These are phyloP conservation scores for Dothiorella sarmentorum DNA, from an alignment of 2,329 filamentous ascomycete species.

Conservation along the genomic window DNA sequence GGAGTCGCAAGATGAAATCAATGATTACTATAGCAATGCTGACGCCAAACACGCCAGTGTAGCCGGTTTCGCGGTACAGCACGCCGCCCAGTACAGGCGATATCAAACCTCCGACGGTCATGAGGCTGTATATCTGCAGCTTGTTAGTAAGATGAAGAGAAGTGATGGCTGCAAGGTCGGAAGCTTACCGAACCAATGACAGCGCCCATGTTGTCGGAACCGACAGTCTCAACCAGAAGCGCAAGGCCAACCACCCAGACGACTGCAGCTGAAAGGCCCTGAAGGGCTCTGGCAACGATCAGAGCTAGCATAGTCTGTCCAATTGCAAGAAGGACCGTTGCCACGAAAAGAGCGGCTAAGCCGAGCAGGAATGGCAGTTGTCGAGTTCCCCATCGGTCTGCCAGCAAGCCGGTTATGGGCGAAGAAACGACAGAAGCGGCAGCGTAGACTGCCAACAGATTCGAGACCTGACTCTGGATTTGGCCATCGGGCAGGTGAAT, in stretches of 20 bases:
- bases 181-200: slow-evolving; percentile 56
- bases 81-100: slow-evolving; percentile 59
- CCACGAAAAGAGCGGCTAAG: slow-evolving; percentile 49
- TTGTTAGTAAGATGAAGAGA: no score
- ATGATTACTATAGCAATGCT: slow-evolving; percentile 53
- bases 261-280: slow-evolving; percentile 56
- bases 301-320: slow-evolving; percentile 49
- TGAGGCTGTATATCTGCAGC: slow-evolving; percentile 55
- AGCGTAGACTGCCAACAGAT: slow-evolving; percentile 54
- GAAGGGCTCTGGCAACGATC: slow-evolving; percentile 52
- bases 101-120: slow-evolving; percentile 55
- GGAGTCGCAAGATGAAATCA: slow-evolving; percentile 58
- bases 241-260: slow-evolving; percentile 60
- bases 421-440: slow-evolving; percentile 52
- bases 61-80: slow-evolving; percentile 58
- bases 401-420: slow-evolving; percentile 52
- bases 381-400: slow-evolving; percentile 51
- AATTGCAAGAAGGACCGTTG: slow-evolving; percentile 54
- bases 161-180: no score
- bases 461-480: slow-evolving; percentile 53
- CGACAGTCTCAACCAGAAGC: slow-evolving; percentile 58
- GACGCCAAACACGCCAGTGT: slow-evolving; percentile 57
- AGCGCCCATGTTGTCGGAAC: slow-evolving; percentile 56
- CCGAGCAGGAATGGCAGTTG: slow-evolving; percentile 58
- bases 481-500: slow-evolving; percentile 47